Conservation (phyloP, 805 yeast species). For the Pichia thaimueangensis region DNA sequence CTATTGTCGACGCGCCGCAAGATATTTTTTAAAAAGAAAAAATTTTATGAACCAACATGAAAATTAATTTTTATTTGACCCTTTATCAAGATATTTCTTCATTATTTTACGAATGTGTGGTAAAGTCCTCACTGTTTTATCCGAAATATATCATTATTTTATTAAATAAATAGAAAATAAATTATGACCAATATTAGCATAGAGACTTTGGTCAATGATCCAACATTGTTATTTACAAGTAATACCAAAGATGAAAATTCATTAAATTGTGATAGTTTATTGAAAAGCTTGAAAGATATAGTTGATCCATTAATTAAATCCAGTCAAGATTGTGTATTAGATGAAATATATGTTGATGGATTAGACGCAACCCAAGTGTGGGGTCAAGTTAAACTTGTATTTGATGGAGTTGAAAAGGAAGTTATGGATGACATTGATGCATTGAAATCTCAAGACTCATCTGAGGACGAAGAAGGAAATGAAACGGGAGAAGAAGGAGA, state of each 20-base stretch:
- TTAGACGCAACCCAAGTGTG: constrained; percentile 86
- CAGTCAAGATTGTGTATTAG: constrained; percentile 56
- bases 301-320: constrained; percentile 21
- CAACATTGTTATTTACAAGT: constrained; percentile 8
- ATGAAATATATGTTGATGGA: constrained; percentile 79
- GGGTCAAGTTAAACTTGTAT: constrained; percentile 84
- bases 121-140: too few relatives aligned
- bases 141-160: too few relatives aligned
- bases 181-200: not conserved
- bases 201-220: constrained; percentile 9
- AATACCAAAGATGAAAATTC: not conserved
- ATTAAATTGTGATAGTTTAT: constrained; percentile 9
- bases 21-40: too few relatives aligned
- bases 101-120: too few relatives aligned
- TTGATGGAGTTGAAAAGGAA: constrained; percentile 69
- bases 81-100: too few relatives aligned
- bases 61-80: too few relatives aligned
- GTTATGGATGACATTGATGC: constrained; percentile 50
- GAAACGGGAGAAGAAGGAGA: constrained; percentile 26
- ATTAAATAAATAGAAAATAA: too few relatives aligned
- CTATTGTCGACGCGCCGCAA: too few relatives aligned
- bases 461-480: constrained; percentile 7
- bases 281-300: constrained; percentile 12
- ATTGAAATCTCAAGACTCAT: constrained; percentile 33
- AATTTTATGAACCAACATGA: too few relatives aligned